These are phyloP conservation scores for Beta macrorhiza DNA, from an alignment of 179 eudicot genomes.

Conservation along the genomic window DNA sequence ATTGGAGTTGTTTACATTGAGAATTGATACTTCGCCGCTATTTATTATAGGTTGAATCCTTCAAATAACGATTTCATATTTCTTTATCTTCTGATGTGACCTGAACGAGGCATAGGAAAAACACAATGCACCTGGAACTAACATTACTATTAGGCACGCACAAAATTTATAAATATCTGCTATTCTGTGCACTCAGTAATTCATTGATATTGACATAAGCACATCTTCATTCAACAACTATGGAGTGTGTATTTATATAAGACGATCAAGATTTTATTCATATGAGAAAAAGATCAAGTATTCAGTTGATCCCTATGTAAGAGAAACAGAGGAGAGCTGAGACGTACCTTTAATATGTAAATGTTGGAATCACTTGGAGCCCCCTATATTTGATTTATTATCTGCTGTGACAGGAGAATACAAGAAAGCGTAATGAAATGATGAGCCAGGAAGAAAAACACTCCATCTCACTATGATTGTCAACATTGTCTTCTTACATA, in stretches of 20 bases:
- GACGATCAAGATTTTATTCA: background rate
- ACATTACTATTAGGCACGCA: background rate
- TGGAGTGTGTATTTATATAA: background rate
- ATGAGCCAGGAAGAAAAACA: background rate
- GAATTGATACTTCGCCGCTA: background rate
- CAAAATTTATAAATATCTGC: background rate
- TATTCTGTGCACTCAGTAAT: background rate
- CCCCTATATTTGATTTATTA: constrained; percentile 21
- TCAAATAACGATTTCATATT: background rate
- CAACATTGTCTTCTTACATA: background rate
- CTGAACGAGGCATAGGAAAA: background rate
- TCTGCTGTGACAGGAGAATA: constrained; percentile 13
- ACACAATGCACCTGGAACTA: background rate
- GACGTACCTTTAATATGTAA: constrained; percentile 14
- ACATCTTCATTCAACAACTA: background rate
- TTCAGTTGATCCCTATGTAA: constrained; percentile 16
- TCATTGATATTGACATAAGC: background rate
- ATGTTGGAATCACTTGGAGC: constrained; percentile 24
- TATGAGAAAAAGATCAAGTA: background rate
- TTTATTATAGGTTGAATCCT: background rate
- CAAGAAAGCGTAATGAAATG: background rate
- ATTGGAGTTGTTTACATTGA: background rate
- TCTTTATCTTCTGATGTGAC: background rate
- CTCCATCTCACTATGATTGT: background rate
- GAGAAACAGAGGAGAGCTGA: background rate